Evolutionary conservation across 2,329 filamentous ascomycete species (phyloP).

Genomic region (Colletotrichum destructivum): DNA sequence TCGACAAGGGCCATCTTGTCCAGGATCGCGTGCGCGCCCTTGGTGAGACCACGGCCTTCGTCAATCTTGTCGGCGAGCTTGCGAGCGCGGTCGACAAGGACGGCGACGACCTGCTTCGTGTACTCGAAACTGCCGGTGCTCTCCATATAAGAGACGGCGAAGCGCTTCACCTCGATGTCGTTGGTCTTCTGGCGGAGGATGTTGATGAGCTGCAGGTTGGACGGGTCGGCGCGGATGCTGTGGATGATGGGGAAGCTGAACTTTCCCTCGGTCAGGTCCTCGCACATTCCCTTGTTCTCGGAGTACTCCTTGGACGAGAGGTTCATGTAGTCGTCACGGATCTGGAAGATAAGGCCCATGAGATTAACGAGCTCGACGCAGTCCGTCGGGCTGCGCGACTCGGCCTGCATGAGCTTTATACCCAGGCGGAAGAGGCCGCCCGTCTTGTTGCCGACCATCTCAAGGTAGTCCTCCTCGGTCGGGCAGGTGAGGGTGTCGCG

Average conservation of each 20-base stretch:
- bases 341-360: conserved; percentile 90
- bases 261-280: conserved; percentile 96
- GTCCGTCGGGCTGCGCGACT: conserved; percentile 71
- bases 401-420: conserved; percentile 90
- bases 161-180: conserved; percentile 90
- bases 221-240: conserved; percentile 83
- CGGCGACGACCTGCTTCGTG: conserved; percentile 76
- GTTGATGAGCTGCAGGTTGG: conserved; percentile 86
- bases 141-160: conserved; percentile 94
- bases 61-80: conserved; percentile 77
- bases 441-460: conserved; percentile 94
- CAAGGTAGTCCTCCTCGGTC: conserved; percentile 90
- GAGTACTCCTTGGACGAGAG: conserved; percentile 82
- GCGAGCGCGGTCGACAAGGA: conserved; percentile 76
- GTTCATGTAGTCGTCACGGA: conserved; percentile 95
- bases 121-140: conserved; percentile 91
- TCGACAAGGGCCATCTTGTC: conserved; percentile 70
- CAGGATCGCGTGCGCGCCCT: conserved; percentile 76
- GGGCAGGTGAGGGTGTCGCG: conserved; percentile 87
- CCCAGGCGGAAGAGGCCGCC: conserved; percentile 88
- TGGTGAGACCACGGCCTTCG: conserved; percentile 68
- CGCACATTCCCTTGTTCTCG: conserved; percentile 92
- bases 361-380: conserved; percentile 89
- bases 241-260: conserved; percentile 98
- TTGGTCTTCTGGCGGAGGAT: conserved; percentile 92